phyloP scores from a whole-genome alignment of 139 green algal species.

The Pleodorina starrii region DNA sequence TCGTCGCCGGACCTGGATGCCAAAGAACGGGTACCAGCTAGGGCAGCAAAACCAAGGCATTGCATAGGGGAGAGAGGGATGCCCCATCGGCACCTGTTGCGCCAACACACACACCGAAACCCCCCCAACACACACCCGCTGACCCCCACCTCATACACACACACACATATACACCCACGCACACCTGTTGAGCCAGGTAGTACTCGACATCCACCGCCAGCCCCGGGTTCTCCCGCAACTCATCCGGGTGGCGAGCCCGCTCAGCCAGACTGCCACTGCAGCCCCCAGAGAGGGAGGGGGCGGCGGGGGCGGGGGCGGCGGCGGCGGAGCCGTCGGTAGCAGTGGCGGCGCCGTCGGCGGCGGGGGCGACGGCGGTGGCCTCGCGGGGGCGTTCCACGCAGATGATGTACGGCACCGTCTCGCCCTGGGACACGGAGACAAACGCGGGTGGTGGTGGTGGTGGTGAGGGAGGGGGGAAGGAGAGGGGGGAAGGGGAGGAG shows the following conservation, averaged over 20 bases:
- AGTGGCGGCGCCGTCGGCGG: neutral
- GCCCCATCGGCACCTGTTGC: no score
- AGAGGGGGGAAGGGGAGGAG: no score
- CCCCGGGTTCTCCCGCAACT: slow-evolving; percentile 76
- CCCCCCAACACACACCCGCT: neutral
- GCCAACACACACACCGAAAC: no score
- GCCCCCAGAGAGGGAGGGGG: neutral
- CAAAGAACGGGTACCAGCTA: no score
- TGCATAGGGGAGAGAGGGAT: no score
- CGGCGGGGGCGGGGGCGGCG: neutral
- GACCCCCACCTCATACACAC: neutral
- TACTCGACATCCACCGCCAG: slow-evolving; percentile 90
- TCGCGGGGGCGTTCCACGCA: slow-evolving; percentile 72
- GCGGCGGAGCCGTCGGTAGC: neutral
- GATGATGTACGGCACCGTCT: slow-evolving; percentile 98
- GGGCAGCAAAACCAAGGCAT: no score
- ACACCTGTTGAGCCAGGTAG: slow-evolving; percentile 83
- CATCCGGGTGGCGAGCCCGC: slow-evolving; percentile 93
- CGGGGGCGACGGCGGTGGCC: neutral
- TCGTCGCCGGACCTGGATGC: no score
- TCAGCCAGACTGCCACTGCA: slow-evolving; percentile 80
- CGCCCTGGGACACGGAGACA: slow-evolving; percentile 67
- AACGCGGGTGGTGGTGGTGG: no score
- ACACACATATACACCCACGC: neutral
- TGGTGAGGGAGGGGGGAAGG: no score